Conservation (phyloP, 352 stramenopile species). For the Pythium myriotylum region DNA sequence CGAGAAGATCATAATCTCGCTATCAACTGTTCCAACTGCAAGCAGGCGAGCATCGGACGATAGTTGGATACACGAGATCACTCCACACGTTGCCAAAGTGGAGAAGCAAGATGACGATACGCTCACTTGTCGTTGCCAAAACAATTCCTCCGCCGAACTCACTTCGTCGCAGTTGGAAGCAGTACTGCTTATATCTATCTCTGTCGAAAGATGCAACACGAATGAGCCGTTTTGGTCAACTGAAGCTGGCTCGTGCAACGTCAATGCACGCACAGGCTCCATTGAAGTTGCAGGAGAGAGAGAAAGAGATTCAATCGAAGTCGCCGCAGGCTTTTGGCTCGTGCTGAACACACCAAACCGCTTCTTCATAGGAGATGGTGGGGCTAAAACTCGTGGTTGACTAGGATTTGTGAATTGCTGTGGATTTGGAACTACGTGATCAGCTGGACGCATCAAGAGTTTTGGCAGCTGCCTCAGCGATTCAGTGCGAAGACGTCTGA, state of each 20-base stretch:
- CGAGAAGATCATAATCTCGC: slow-evolving; percentile 12
- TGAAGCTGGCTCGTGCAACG: neutral
- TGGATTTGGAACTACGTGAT: neutral
- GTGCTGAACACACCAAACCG: slow-evolving; percentile 14
- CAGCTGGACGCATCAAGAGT: slow-evolving; percentile 8
- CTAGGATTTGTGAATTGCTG: neutral
- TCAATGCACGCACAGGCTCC: slow-evolving; percentile 15
- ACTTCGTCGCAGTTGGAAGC: neutral
- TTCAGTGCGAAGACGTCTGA: neutral
- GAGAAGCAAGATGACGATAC: slow-evolving; percentile 17
- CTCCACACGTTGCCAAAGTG: slow-evolving; percentile 22
- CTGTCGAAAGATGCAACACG: neutral
- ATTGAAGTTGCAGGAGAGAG: neutral
- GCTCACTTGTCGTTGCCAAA: slow-evolving; percentile 8
- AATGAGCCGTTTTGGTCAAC: neutral
- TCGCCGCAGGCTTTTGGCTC: neutral
- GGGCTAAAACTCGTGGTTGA: neutral
- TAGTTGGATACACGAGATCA: slow-evolving; percentile 39
- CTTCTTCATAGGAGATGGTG: slow-evolving; percentile 4
- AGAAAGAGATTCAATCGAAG: neutral
- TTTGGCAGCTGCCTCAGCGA: neutral
- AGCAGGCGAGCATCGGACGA: slow-evolving; percentile 30
- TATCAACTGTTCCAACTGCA: slow-evolving; percentile 36
- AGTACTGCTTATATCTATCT: neutral
- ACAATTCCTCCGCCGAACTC: neutral